Base-by-base conservation (phyloP, 768 basidiomycete species). In the Boletus rufocinnamomeus region DNA sequence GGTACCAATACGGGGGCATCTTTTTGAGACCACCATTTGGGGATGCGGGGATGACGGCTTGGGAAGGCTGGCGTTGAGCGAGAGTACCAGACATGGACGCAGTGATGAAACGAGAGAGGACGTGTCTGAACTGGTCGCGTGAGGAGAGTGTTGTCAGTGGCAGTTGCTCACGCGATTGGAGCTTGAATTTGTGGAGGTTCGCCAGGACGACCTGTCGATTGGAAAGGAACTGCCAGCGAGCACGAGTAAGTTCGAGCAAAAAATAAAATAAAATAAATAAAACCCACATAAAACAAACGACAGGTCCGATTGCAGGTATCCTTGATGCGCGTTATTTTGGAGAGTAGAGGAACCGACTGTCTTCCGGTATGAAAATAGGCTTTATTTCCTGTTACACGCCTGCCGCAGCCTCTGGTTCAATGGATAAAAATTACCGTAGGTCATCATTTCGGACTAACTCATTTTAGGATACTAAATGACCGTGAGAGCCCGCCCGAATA, bases 1-100 rank as follows among this genome's bases (percentile, higher is more conserved):
- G 90, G 71, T 92, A 90, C 92, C 93, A 97, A 70, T 96, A 96
- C 0, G 95, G 90, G 43, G 87, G 76, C 52, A 89, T 82, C 71
- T 93, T 93, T 70, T 89, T 88, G 58, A 97, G 77, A 13, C 86
- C 87, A 40, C 68, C 68, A 52, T 65, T 45, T 23, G 25, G 48
- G 37, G 58, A 10, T 16, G 38, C 37, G 2, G 66, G 66, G 4
- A 65, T 56, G 44, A 60, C 47, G 54, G 58, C 64, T 27, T 71
- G 66, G 19, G 68, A 67, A n/a, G 64, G 68, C 45, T 66, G 69
- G 23, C 71, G 66, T n/a, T 67, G 63, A 45, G 56, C 57, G 30
- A 62, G 47, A 0, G 61, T 32, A 3, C 58, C 76, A 4, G 76
- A 66, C 83, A 85, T 84, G 47, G 80, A 77, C 0, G 76, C 74